phyloP scores from a whole-genome alignment of 2,329 filamentous ascomycete genomes.

The Chaetoscypha palmicola region DNA sequence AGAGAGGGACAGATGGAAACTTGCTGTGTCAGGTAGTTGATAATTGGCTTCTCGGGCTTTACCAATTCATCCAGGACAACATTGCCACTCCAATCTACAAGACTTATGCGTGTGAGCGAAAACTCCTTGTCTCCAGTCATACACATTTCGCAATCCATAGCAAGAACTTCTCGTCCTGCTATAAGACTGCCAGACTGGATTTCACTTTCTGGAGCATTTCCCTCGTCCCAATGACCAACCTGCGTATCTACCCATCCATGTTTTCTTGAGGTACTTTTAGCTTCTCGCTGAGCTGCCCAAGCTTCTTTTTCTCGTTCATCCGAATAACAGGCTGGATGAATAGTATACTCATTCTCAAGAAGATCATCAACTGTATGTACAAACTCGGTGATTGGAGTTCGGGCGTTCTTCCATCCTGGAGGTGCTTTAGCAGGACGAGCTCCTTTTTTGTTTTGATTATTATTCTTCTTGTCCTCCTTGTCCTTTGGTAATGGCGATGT shows the following conservation, averaged over 20 bases:
- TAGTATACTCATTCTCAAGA: slow-evolving; percentile 71
- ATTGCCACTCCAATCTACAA: slow-evolving; percentile 79
- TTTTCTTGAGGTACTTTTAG: slow-evolving; percentile 39
- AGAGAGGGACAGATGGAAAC: slow-evolving; percentile 8
- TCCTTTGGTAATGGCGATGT: slow-evolving; percentile 63
- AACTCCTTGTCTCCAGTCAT: slow-evolving; percentile 73
- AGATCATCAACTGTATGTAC: slow-evolving; percentile 67
- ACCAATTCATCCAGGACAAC: slow-evolving; percentile 85
- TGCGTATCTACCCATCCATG: slow-evolving; percentile 79
- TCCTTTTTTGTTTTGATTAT: slow-evolving; percentile 44
- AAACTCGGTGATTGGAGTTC: slow-evolving; percentile 77
- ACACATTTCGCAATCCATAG: slow-evolving; percentile 97
- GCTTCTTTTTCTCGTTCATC: slow-evolving; percentile 48
- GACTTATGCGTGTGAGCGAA: slow-evolving; percentile 80
- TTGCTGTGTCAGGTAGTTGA: slow-evolving; percentile 77
- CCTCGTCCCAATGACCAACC: slow-evolving; percentile 60
- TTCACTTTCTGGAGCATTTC: slow-evolving; percentile 58
- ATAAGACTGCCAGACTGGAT: slow-evolving; percentile 78
- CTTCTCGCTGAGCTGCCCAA: slow-evolving; percentile 46
- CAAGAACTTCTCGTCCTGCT: slow-evolving; percentile 69
- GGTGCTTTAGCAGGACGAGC: slow-evolving; percentile 56
- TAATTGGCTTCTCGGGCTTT: slow-evolving; percentile 80
- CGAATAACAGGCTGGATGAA: slow-evolving; percentile 71
- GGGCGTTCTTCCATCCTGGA: slow-evolving; percentile 63
- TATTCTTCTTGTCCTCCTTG: slow-evolving; percentile 54